phyloP scores from a whole-genome alignment of 2,329 filamentous ascomycete genomes.

The Trichoderma atrobrunneum region DNA sequence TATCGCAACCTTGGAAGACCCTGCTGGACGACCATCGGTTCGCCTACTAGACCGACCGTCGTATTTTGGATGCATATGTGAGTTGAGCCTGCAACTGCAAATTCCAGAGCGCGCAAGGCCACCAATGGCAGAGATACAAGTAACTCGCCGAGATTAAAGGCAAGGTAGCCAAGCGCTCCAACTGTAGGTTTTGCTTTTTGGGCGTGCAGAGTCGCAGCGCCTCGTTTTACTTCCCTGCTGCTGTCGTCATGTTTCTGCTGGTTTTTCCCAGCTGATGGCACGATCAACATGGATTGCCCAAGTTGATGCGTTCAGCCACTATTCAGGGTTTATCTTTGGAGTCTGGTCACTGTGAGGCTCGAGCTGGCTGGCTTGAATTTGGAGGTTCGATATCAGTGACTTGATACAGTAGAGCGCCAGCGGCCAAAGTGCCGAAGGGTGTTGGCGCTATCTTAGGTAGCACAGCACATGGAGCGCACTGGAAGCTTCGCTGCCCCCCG shows the following conservation, averaged over 20 bases:
- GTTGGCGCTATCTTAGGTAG: neutral
- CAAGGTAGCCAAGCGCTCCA: neutral
- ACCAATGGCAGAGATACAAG: conserved; percentile 3
- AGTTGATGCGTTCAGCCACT: neutral
- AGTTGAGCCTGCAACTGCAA: neutral
- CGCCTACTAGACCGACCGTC: neutral
- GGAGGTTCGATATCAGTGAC: no score
- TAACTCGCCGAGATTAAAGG: neutral
- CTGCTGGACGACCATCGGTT: neutral
- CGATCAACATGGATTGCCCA: neutral
- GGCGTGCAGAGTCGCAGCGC: neutral
- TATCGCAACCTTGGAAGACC: neutral
- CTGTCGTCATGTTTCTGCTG: neutral
- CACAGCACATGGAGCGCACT: neutral
- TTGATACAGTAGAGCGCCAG: neutral
- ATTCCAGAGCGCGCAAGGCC: neutral
- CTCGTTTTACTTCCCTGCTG: neutral
- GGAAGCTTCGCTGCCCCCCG: neutral
- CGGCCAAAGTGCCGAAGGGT: neutral
- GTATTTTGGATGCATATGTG: neutral
- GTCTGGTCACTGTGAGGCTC: neutral
- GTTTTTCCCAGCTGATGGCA: neutral
- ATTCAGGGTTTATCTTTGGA: neutral
- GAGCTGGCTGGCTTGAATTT: neutral
- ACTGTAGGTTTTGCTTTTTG: neutral